Conservation (phyloP, 768 basidiomycete species). For the Calocybe cyanea region DNA sequence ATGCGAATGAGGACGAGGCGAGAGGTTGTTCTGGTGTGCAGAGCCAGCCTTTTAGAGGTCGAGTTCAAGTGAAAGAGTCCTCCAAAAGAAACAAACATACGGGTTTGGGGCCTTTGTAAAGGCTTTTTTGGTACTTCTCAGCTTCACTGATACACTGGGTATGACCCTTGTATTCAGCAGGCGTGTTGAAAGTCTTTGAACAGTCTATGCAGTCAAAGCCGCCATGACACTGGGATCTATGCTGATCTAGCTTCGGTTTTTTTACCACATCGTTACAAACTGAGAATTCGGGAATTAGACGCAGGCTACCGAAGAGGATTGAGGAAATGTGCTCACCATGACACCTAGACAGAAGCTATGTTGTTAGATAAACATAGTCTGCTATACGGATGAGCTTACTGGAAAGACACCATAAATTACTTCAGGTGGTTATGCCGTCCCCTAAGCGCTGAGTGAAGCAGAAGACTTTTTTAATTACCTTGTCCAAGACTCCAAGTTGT, state of each 20-base stretch:
- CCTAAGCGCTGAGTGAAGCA: too few species aligned
- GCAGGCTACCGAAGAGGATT: background rate
- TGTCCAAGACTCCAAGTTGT: too few species aligned
- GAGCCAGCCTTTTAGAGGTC: slow-evolving; percentile 7
- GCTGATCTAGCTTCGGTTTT: slow-evolving; percentile 90
- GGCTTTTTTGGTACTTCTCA: slow-evolving; percentile 86
- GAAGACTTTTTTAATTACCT: too few species aligned
- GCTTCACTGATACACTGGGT: slow-evolving; percentile 87
- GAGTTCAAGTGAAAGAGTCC: too few species aligned
- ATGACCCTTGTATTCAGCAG: slow-evolving; percentile 76
- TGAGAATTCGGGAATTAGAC: slow-evolving; percentile 22
- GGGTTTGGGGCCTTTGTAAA: slow-evolving; percentile 81
- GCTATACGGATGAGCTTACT: slow-evolving; percentile 44
- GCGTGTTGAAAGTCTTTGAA: slow-evolving; percentile 74
- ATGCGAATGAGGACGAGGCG: slow-evolving; percentile 13
- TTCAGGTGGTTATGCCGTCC: slow-evolving; percentile 1
- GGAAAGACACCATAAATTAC: slow-evolving; percentile 71
- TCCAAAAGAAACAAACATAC: slow-evolving; percentile 19
- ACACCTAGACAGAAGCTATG: slow-evolving; percentile 45
- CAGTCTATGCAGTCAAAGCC: slow-evolving; percentile 88
- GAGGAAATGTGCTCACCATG: slow-evolving; percentile 46
- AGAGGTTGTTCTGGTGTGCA: slow-evolving; percentile 21
- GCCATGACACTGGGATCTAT: slow-evolving; percentile 54
- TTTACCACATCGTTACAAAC: slow-evolving; percentile 86
- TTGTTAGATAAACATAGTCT: background rate